Percentiles rank a stretch among this genome's conserved stretches.
Conservation (phyloP, 371 early-diverging fungal species). For the Mucor ambiguus region DNA sequence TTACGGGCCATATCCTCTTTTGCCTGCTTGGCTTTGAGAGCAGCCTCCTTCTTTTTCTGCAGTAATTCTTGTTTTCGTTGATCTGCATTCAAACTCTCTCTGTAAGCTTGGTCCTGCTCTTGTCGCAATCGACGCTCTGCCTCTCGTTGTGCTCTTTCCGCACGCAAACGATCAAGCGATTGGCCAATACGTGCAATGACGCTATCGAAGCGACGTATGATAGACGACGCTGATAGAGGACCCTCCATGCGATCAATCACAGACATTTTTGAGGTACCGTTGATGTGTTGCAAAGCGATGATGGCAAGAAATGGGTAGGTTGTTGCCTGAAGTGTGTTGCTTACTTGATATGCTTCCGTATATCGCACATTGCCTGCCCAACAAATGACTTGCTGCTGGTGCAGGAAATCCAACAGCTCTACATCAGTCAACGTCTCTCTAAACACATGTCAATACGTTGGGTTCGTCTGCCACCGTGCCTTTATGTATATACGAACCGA, state of each 20-base stretch:
- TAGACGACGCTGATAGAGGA: constrained; percentile 39
- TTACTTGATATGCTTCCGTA: constrained; percentile 76
- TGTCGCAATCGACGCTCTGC: constrained; percentile 71
- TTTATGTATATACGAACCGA: constrained; percentile 31
- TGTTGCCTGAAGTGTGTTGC: constrained; percentile 68
- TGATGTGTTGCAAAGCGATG: constrained; percentile 55
- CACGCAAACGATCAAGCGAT: constrained; percentile 50
- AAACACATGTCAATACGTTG: background rate
- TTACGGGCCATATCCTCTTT: constrained; percentile 36
- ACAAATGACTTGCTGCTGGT: constrained; percentile 64
- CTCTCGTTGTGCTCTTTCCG: constrained; percentile 69
- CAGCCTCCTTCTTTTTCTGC: constrained; percentile 32
- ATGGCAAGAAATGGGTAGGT: constrained; percentile 82
- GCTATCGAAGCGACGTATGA: constrained; percentile 52
- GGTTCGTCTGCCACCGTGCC: background rate
- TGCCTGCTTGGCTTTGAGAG: constrained; percentile 28
- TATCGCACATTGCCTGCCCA: constrained; percentile 82
- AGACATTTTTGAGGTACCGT: constrained; percentile 49
- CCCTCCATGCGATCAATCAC: constrained; percentile 72
- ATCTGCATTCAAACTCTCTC: constrained; percentile 77
- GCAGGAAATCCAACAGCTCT: constrained; percentile 61
- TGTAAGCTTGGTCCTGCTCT: constrained; percentile 88
- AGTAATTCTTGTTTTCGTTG: constrained; percentile 63
- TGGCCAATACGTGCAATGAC: constrained; percentile 60
- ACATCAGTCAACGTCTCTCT: constrained; percentile 63